Percentiles rank a stretch among this genome's conserved stretches.
phyloP scores from a whole-genome alignment of 495 filamentous ascomycete species.

The Gamarada debralockiae region DNA sequence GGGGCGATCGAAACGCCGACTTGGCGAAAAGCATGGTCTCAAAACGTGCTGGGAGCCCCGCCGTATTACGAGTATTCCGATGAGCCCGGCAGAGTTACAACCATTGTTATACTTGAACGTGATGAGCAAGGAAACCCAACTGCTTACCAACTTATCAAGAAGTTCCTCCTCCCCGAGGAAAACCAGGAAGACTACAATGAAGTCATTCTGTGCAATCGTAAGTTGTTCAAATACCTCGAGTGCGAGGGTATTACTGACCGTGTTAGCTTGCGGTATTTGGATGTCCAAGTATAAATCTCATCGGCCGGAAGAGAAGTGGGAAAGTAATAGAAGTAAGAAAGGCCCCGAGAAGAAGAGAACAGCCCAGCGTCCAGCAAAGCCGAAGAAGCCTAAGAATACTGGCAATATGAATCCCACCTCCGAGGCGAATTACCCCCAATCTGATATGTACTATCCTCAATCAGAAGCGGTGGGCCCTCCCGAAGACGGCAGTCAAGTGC shows the following conservation, averaged over 20 bases:
- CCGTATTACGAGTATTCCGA: slow-evolving; percentile 61
- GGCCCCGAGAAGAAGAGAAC: slow-evolving; percentile 29
- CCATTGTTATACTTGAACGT: slow-evolving; percentile 58
- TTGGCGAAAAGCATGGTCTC: slow-evolving; percentile 86
- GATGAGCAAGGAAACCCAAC: slow-evolving; percentile 55
- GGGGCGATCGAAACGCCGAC: slow-evolving; percentile 93
- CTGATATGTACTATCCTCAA: slow-evolving; percentile 32
- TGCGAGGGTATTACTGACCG: slow-evolving; percentile 27
- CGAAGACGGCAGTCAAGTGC: slow-evolving; percentile 17
- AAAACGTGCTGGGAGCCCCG: slow-evolving; percentile 58
- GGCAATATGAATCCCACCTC: slow-evolving; percentile 32
- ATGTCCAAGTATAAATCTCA: slow-evolving; percentile 81
- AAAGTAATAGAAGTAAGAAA: slow-evolving; percentile 36
- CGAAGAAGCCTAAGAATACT: slow-evolving; percentile 36
- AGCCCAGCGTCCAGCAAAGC: slow-evolving; percentile 37
- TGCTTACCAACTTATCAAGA: slow-evolving; percentile 72
- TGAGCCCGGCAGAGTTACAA: slow-evolving; percentile 59
- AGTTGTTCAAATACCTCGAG: slow-evolving; percentile 9
- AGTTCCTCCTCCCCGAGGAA: slow-evolving; percentile 54
- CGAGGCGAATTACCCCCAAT: slow-evolving; percentile 42
- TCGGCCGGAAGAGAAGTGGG: slow-evolving; percentile 81
- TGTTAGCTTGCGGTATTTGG: slow-evolving; percentile 79
- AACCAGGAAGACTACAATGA: slow-evolving; percentile 61
- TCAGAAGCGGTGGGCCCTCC: slow-evolving; percentile 15
- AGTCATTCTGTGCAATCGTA: slow-evolving; percentile 78